phyloP scores from a whole-genome alignment of 2,329 filamentous ascomycete species.

The Hypomyces rosellus region DNA sequence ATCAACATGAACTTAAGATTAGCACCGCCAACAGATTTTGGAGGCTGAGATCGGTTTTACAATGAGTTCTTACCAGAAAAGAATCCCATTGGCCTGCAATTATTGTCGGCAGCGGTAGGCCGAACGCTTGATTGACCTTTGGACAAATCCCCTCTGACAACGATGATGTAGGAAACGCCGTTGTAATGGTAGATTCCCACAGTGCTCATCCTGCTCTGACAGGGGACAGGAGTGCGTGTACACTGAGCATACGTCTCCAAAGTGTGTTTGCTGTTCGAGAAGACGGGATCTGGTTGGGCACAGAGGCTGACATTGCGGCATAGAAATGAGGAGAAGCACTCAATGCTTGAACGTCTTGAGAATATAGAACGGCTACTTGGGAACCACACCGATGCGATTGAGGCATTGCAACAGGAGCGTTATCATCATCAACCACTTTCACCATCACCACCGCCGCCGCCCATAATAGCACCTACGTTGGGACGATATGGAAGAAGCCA shows the following conservation, averaged over 20 bases:
- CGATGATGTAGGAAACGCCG: slow-evolving; percentile 2
- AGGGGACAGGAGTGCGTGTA: slow-evolving; percentile 5
- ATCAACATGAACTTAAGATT: too few relatives aligned
- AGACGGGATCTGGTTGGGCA: too few relatives aligned
- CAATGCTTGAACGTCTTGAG: slow-evolving; percentile 6
- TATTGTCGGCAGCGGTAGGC: slow-evolving; percentile 10
- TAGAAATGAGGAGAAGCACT: not conserved
- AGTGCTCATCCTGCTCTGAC: slow-evolving; percentile 3
- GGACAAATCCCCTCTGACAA: too few relatives aligned
- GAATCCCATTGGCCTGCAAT: slow-evolving; percentile 6
- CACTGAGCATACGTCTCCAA: not conserved
- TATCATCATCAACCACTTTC: not conserved
- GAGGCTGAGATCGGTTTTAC: not conserved
- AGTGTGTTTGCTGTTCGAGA: slow-evolving; percentile 1
- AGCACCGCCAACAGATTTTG: not conserved
- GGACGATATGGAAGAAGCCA: too few relatives aligned
- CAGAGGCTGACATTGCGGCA: not conserved
- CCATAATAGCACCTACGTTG: too few relatives aligned
- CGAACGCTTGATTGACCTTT: too few relatives aligned
- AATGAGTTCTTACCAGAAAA: slow-evolving; percentile 3
- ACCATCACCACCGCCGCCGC: too few relatives aligned
- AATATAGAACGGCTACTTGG: slow-evolving; percentile 5
- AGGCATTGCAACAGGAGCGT: slow-evolving; percentile 3
- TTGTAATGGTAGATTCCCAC: slow-evolving; percentile 3
- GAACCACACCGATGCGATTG: slow-evolving; percentile 4